Evolutionary conservation across 2,329 filamentous ascomycete species (phyloP), one percentile per base, ranked within the genome.

Genomic region (Rhynchosporium secalis): DNA sequence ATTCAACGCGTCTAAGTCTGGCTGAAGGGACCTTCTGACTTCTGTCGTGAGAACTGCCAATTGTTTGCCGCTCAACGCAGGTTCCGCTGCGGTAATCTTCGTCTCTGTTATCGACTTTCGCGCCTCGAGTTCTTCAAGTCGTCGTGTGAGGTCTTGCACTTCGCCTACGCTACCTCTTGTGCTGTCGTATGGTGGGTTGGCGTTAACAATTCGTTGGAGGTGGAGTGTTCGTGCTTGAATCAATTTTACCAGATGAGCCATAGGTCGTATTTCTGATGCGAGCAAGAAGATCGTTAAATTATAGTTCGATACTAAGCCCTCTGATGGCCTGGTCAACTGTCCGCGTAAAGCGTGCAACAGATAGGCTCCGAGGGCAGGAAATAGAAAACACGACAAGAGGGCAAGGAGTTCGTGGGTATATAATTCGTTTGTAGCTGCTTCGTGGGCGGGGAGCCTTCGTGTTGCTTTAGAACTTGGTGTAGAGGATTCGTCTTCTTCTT

Each of bases 271-370:
- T 76, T 98, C 94, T 3, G 94, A 90, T 0, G 90, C 91, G 20
- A 96, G 82, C 2, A 96, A 80, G 75, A 97, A 98, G 58, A 98
- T 91, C 12, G 89, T 92, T 60, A 98, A 81, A 75, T 97, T 97
- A 77, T 94, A 96, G 75, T 96, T 91, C 4, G 92, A 96, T 6
- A 98, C 88, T 10, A 98, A 80, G 1, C 91, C 91, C 74, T 96
- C 92, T 0, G 92, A 92, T 0, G 90, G 91, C 1, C 90, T 83
- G 29, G 90, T 93, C 20, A 98, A 84, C 70, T 94, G 91, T 8
- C 83, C 83, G 56, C 94, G 86, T 62, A 97, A 90, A 26, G 85
- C 79, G 73, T 97, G 93, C 10, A 98, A 80, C 45, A 97, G 79
- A 76, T 89, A 95, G 33, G 93, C 90, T n/a, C 91, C 90, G 3